These are phyloP conservation scores for Meyerozyma elateridarum DNA, from an alignment of 1,139 yeast species.

Conservation along the genomic window DNA sequence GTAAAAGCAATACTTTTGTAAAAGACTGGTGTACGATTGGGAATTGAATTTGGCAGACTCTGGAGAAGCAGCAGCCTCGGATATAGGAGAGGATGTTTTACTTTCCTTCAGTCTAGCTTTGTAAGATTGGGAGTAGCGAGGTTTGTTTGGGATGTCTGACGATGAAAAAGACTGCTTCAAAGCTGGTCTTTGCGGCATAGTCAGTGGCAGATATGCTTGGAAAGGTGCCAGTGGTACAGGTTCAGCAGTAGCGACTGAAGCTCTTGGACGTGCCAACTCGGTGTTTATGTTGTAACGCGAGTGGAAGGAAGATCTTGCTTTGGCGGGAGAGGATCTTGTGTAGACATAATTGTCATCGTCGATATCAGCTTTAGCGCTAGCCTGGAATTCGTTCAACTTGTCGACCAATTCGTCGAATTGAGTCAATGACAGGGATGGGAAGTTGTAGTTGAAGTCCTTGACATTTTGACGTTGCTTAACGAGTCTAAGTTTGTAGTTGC, in stretches of 20 bases:
- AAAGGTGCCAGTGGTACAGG: conserved; percentile 4
- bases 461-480: neutral
- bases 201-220: conserved; percentile 6
- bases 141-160: conserved; percentile 19
- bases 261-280: conserved; percentile 8
- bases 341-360: conserved; percentile 8
- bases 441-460: conserved; percentile 2
- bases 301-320: conserved; percentile 12
- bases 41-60: conserved; percentile 16
- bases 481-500: conserved; percentile 9
- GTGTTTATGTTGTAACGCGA: conserved; percentile 13
- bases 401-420: conserved; percentile 26
- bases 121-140: conserved; percentile 18
- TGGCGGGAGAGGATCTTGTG: conserved; percentile 5
- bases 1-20: conserved; percentile 31
- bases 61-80: conserved; percentile 3
- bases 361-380: conserved; percentile 7
- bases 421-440: conserved; percentile 10
- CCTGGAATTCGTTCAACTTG: conserved; percentile 14
- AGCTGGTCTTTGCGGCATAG: conserved; percentile 17
- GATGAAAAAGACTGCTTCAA: conserved; percentile 23
- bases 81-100: conserved; percentile 1
- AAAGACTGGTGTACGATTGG: conserved; percentile 26
- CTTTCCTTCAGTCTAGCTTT: conserved; percentile 13
- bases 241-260: conserved; percentile 2